phyloP scores from a whole-genome alignment of 208 protist genomes.

The Trypanosoma vivax region DNA sequence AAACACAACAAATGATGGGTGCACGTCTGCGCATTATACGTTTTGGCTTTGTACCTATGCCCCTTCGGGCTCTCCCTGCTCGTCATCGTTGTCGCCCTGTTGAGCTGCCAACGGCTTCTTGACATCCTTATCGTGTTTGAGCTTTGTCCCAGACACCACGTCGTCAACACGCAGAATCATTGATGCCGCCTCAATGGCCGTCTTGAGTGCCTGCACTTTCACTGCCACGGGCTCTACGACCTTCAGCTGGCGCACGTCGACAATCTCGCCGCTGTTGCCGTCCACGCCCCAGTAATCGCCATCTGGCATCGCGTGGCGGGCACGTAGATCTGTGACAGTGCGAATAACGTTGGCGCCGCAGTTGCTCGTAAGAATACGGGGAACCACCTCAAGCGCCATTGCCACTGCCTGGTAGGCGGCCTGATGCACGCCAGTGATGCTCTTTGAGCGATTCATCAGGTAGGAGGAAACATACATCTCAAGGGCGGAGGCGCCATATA shows the following conservation, averaged over 20 bases:
- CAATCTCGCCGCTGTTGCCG: constrained; percentile 93
- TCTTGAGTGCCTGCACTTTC: constrained; percentile 98
- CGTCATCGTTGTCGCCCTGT: constrained; percentile 54
- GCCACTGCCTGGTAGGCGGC: constrained; percentile 96
- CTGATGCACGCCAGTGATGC: constrained; percentile 95
- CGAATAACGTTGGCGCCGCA: constrained; percentile 98
- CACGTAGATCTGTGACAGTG: constrained; percentile 96
- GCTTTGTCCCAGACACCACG: constrained; percentile 95
- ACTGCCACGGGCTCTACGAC: constrained; percentile 98
- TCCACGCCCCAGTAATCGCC: constrained; percentile 96
- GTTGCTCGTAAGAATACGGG: constrained; percentile 98
- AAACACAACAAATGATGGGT: no score
- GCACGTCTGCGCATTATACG: no score
- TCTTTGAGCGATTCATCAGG: constrained; percentile 93
- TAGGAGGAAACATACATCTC: constrained; percentile 95
- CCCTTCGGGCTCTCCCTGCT: constrained; percentile 37
- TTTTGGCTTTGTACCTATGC: neutral
- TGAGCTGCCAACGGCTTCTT: constrained; percentile 22
- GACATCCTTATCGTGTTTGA: constrained; percentile 53
- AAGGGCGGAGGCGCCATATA: constrained; percentile 98
- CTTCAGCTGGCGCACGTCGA: constrained; percentile 93
- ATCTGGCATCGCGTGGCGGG: constrained; percentile 86
- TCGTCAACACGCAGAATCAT: constrained; percentile 99
- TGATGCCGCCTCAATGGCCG: constrained; percentile 96
- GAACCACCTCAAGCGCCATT: constrained; percentile 93